Conservation (phyloP, 345 rosid genomes). For the Hevea brasiliensis region DNA sequence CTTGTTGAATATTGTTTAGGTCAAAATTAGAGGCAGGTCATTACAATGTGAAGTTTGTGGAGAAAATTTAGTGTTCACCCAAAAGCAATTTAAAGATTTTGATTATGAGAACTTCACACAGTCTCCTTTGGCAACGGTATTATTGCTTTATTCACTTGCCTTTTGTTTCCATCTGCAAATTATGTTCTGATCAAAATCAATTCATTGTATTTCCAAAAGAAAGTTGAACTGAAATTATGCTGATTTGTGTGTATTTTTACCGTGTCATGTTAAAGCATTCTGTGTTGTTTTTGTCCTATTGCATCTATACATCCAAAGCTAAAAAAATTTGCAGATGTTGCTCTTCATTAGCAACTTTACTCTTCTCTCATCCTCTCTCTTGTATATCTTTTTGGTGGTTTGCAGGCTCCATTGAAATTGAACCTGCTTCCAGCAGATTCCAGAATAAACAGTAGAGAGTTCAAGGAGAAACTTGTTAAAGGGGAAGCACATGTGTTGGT, state of each 20-base stretch:
- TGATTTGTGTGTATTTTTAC: background rate
- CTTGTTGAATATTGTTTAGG: constrained; percentile 40
- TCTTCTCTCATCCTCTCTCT: background rate
- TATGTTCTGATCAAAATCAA: background rate
- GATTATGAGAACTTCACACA: constrained; percentile 91
- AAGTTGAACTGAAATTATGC: background rate
- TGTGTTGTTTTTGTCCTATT: background rate
- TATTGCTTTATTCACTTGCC: background rate
- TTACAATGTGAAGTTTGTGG: constrained; percentile 76
- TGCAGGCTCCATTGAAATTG: constrained; percentile 61
- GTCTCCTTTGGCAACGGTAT: constrained; percentile 61
- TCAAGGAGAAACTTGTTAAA: constrained; percentile 42
- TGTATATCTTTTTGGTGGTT: background rate
- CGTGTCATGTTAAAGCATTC: background rate
- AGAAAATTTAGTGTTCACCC: constrained; percentile 54
- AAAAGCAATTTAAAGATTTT: constrained; percentile 58
- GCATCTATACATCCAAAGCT: background rate
- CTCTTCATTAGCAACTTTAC: background rate
- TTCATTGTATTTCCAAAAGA: background rate
- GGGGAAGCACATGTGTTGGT: constrained; percentile 60
- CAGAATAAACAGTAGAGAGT: constrained; percentile 65
- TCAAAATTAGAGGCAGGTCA: constrained; percentile 78
- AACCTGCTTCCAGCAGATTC: constrained; percentile 55
- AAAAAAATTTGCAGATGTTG: background rate
- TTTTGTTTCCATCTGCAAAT: background rate